A percentile compares a stretch with the other conserved stretches of the same genome.
Conservation (phyloP, 768 basidiomycete genomes). For the Lentinula edodes region DNA sequence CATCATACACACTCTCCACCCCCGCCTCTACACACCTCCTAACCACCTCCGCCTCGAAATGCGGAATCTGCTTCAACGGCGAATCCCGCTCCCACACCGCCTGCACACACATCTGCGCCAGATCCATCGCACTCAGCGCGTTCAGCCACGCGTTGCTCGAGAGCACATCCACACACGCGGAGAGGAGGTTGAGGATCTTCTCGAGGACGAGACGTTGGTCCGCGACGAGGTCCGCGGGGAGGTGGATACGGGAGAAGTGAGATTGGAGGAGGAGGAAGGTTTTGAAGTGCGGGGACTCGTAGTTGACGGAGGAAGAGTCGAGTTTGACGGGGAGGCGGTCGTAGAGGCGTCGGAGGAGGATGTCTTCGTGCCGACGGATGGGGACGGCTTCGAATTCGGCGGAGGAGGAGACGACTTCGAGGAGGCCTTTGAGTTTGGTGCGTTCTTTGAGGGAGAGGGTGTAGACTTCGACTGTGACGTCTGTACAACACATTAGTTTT, state of each 20-base stretch:
- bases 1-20: conserved; percentile 89
- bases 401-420: conserved; percentile 96
- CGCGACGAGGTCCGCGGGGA: conserved; percentile 90
- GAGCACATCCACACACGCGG: conserved; percentile 97
- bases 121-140: conserved; percentile 94
- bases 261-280: conserved; percentile 95
- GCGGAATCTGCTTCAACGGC: conserved; percentile 92
- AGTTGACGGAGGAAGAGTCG: conserved; percentile 57
- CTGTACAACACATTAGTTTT: too few relatives aligned
- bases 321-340: conserved; percentile 97
- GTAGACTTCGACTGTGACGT: conserved; percentile 97
- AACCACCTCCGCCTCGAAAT: conserved; percentile 88
- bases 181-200: conserved; percentile 86
- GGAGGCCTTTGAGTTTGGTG: conserved; percentile 93
- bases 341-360: conserved; percentile 81
- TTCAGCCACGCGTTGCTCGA: conserved; percentile 94
- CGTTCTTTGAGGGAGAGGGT: conserved; percentile 91
- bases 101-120: conserved; percentile 98
- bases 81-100: conserved; percentile 98
- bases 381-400: conserved; percentile 95
- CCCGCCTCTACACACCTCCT: conserved; percentile 78
- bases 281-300: conserved; percentile 96
- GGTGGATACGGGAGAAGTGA: conserved; percentile 88
- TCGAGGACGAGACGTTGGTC: conserved; percentile 86
- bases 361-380: conserved; percentile 90